Evolutionary conservation across 2,329 filamentous ascomycete species (phyloP).

Genomic region (Neofusicoccum laricinum): DNA sequence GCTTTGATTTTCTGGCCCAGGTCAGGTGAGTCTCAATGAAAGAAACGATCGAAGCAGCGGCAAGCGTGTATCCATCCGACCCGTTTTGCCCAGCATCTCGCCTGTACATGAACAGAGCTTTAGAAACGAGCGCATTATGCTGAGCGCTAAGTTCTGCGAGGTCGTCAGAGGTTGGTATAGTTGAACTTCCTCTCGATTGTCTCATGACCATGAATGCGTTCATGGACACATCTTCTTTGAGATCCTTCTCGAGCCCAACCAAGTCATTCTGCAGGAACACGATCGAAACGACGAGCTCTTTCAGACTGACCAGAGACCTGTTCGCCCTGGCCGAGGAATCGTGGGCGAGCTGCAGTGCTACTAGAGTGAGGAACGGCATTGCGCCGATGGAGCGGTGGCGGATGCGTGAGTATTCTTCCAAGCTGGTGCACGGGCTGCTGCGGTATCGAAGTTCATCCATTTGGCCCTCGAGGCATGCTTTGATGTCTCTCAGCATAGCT

Average conservation of each 20-base stretch:
- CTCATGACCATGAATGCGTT: constrained; percentile 14
- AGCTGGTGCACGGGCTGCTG: not conserved
- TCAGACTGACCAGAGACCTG: not conserved
- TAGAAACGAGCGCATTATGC: not conserved
- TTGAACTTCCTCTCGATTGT: not conserved
- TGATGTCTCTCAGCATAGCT: not conserved
- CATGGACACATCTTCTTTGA: not conserved
- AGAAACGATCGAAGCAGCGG: not conserved
- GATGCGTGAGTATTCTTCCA: not conserved
- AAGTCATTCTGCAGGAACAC: constrained; percentile 20
- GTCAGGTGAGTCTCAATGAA: not conserved
- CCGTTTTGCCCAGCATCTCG: not conserved
- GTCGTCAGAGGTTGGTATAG: not conserved
- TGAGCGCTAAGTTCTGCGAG: not conserved
- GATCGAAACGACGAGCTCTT: constrained; percentile 8
- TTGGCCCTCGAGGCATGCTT: not conserved
- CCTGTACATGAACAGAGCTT: not conserved
- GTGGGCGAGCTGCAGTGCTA: not conserved
- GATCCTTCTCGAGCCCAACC: constrained; percentile 17
- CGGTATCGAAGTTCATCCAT: not conserved
- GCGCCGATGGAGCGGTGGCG: not conserved
- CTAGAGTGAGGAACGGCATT: not conserved
- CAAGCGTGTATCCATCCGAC: not conserved
- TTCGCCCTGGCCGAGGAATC: not conserved
- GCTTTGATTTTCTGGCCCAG: not conserved